Evolutionary conservation across 768 basidiomycete species (phyloP).

Genomic region (Tricholoma hemisulphureum): DNA sequence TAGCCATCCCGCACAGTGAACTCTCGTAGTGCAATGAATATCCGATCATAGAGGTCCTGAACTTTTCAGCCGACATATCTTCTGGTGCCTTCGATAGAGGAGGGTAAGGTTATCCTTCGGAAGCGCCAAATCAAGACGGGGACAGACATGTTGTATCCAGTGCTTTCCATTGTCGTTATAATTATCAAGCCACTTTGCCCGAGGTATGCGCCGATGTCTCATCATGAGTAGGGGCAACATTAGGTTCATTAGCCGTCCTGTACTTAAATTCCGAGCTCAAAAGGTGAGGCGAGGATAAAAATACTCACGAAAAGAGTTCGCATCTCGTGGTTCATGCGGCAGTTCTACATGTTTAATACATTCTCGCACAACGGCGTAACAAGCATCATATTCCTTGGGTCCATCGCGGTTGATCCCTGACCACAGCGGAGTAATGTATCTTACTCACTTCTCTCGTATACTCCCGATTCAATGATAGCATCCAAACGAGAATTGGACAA

Average conservation of each 20-base stretch:
- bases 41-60: conserved; percentile 73
- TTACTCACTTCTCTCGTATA: conserved; percentile 59
- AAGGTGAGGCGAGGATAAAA: neutral
- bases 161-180: conserved; percentile 64
- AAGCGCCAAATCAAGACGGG: neutral
- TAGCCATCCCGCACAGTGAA: conserved; percentile 78
- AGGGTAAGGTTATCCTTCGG: conserved; percentile 6
- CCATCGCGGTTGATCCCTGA: conserved; percentile 9
- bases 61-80: conserved; percentile 61
- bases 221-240: conserved; percentile 84
- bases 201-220: conserved; percentile 77
- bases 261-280: neutral
- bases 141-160: conserved; percentile 74
- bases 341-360: conserved; percentile 60
- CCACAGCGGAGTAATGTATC: conserved; percentile 6
- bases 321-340: conserved; percentile 51
- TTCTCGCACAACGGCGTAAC: conserved; percentile 55
- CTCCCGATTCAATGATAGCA: conserved; percentile 74
- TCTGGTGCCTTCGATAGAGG: conserved; percentile 45
- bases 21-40: conserved; percentile 70
- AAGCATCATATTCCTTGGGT: conserved; percentile 70
- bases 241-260: conserved; percentile 69
- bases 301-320: conserved; percentile 67
- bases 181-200: conserved; percentile 70
- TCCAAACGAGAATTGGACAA: conserved; percentile 76